Evolutionary conservation across 2,329 filamentous ascomycete genomes (phyloP), one percentile per base, ranked within the genome.

Genomic region (Aspergillus eucalypticola): DNA sequence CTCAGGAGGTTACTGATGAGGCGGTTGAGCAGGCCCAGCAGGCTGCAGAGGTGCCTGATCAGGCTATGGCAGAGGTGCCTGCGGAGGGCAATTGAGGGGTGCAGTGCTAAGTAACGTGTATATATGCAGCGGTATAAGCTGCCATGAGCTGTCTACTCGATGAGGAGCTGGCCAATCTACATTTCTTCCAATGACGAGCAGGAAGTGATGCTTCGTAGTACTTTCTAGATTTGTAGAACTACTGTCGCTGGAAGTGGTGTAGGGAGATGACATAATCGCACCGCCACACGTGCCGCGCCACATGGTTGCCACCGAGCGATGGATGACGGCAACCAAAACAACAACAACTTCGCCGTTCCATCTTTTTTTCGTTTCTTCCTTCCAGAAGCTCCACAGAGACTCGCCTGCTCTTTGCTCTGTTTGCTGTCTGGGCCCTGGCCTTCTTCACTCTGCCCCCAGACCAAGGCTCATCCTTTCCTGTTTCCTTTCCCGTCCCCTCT

Each of bases 241-340:
- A n/a, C n/a, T 10, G 8, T 29, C 3, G 27, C 0, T 27, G 10
- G 10, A 32, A 32, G 29, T 32, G 29, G 11, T 32, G 32, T 13
- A 6, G 10, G 0, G 32, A 13, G 32, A n/a, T 49, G 13, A 49
- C 23, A 25, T 49, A 49, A 57, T 42, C 23, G 58, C 64, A 62
- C 61, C n/a, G 60, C 59, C 53, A 60, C 56, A 39, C 0, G 8
- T 39, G 5, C 4, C 3, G 52, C 60, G 64, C 63, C 65, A 65
- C 65, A 46, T 8, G 39, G 64, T 68, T 68, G 63, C 64, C 66
- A 68, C 67, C 56, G 56, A 21, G 62, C 56, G 53, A 62, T 66
- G 65, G 58, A 68, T 67, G 66, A 67, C 61, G 64, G 61, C 60
- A 63, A 65, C 46, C 60, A 65, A 56, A 64, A 59, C 46, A 63